Conservation (phyloP, 345 rosid species). For the Psidium guajava region DNA sequence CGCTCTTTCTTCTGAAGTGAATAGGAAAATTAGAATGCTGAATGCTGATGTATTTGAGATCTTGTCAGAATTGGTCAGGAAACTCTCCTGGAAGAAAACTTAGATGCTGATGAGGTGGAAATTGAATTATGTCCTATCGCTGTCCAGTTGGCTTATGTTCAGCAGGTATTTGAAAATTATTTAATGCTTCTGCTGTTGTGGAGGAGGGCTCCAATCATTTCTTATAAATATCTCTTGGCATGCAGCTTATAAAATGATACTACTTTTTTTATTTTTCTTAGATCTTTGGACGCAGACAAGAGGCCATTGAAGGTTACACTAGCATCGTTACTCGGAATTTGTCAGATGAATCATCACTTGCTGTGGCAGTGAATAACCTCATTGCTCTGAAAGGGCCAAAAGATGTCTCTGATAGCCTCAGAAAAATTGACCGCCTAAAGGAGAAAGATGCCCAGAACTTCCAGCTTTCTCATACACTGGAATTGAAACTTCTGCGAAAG, state of each 20-base stretch:
- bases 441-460: slow-evolving; percentile 43
- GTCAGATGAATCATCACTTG: slow-evolving; percentile 77
- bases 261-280: slow-evolving; percentile 19
- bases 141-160: slow-evolving; percentile 84
- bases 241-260: neutral
- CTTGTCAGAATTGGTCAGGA: slow-evolving; percentile 77
- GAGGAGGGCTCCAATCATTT: neutral
- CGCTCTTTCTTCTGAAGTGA: neutral
- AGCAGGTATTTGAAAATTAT: slow-evolving; percentile 32
- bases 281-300: slow-evolving; percentile 61
- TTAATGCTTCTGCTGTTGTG: neutral
- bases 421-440: slow-evolving; percentile 76
- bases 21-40: neutral
- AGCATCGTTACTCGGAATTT: slow-evolving; percentile 55
- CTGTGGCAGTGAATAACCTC: slow-evolving; percentile 82
- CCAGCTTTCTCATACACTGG: slow-evolving; percentile 59
- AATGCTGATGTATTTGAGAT: neutral
- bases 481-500: slow-evolving; percentile 63
- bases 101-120: slow-evolving; percentile 76
- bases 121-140: slow-evolving; percentile 76
- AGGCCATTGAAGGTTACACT: slow-evolving; percentile 48
- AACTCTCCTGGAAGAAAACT: slow-evolving; percentile 60
- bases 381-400: slow-evolving; percentile 68
- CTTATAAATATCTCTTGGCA: neutral
- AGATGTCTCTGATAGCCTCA: slow-evolving; percentile 71